Conservation (phyloP, 2,329 filamentous ascomycete species). For the Stagonosporopsis rhizophila region DNA sequence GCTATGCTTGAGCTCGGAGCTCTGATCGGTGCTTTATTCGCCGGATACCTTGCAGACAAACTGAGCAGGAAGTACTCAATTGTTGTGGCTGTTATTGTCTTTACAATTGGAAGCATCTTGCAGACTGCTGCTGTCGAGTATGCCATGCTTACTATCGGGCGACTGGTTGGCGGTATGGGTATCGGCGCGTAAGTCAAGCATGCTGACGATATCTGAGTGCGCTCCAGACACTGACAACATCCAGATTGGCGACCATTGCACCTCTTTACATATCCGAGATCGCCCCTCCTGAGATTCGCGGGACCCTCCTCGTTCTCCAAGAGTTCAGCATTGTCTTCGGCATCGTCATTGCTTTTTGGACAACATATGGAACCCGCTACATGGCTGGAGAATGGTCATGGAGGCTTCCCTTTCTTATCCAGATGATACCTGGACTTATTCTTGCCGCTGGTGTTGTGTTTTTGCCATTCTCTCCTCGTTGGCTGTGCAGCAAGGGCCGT, state of each 20-base stretch:
- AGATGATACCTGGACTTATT: slow-evolving; percentile 53
- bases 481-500: slow-evolving; percentile 54
- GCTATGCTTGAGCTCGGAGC: slow-evolving; percentile 65
- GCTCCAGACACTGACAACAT: slow-evolving; percentile 10
- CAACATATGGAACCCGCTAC: slow-evolving; percentile 59
- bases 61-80: slow-evolving; percentile 62
- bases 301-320: slow-evolving; percentile 58
- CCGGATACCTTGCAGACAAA: slow-evolving; percentile 59
- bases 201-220: too few species aligned
- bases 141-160: slow-evolving; percentile 59
- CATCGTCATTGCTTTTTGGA: slow-evolving; percentile 62
- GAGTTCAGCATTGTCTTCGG: slow-evolving; percentile 57
- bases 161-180: slow-evolving; percentile 59
- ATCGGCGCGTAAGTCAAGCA: slow-evolving; percentile 55
- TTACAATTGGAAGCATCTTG: slow-evolving; percentile 59
- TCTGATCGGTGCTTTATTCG: slow-evolving; percentile 49
- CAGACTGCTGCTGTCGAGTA: slow-evolving; percentile 61
- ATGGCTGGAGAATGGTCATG: slow-evolving; percentile 54
- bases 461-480: slow-evolving; percentile 64
- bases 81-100: slow-evolving; percentile 59
- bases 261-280: slow-evolving; percentile 63
- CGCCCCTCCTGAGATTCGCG: slow-evolving; percentile 58
- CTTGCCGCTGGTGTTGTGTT: slow-evolving; percentile 53
- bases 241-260: slow-evolving; percentile 51
- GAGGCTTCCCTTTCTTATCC: slow-evolving; percentile 57